These are phyloP conservation scores for Handroanthus guayacan DNA, from an alignment of 257 asterid genomes.

Conservation along the genomic window DNA sequence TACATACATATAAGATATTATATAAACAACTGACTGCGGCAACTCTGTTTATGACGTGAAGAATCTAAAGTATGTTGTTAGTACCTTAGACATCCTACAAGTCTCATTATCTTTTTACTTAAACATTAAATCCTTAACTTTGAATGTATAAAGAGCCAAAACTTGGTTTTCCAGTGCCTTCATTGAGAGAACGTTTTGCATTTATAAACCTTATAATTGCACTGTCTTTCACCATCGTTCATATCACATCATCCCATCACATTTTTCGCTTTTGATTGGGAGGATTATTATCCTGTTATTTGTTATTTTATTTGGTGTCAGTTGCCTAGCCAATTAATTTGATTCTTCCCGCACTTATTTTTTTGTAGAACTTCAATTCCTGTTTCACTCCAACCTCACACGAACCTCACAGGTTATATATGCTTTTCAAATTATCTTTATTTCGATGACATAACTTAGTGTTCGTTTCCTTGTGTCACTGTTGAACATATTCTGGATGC, in stretches of 20 bases:
- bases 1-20: no score
- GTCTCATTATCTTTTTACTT: background rate
- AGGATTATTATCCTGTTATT: background rate
- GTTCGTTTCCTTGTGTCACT: conserved; percentile 10
- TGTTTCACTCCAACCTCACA: background rate
- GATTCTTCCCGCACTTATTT: background rate
- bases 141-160: background rate
- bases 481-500: conserved; percentile 25
- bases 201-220: conserved; percentile 15
- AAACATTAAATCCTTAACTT: background rate
- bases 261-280: conserved; percentile 22
- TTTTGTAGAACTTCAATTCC: background rate
- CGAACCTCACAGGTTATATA: background rate
- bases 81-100: background rate
- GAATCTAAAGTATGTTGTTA: conserved; percentile 5
- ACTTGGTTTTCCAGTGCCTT: background rate
- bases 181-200: background rate
- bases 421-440: background rate
- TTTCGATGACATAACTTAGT: background rate
- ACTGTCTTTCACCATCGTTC: conserved; percentile 11
- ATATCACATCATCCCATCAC: background rate
- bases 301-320: conserved; percentile 5
- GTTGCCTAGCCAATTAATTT: conserved; percentile 5
- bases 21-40: no score
- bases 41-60: background rate